Evolutionary conservation across 441 rosid species (phyloP).

Genomic region (Adansonia grandidieri): DNA sequence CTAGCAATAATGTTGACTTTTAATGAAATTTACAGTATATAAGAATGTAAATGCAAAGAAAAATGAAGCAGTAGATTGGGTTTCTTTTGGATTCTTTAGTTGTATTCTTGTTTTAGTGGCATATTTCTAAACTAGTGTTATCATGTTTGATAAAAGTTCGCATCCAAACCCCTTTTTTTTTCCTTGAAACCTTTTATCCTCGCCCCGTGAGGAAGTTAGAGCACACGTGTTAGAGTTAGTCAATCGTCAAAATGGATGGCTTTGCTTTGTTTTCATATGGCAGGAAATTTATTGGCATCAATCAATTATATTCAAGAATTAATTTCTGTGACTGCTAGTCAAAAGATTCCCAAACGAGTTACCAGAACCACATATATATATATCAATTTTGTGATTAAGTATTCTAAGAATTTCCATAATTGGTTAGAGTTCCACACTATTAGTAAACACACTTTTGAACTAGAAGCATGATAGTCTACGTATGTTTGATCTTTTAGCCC

Average conservation of each 20-base stretch:
- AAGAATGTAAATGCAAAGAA: slow-evolving; percentile 13
- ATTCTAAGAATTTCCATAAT: background rate
- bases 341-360: slow-evolving; percentile 10
- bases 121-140: background rate
- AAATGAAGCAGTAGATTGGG: background rate
- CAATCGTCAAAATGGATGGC: slow-evolving; percentile 5
- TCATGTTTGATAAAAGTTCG: slow-evolving; percentile 19
- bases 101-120: background rate
- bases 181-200: background rate
- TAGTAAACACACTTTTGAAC: background rate
- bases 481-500: background rate
- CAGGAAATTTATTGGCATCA: background rate
- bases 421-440: background rate
- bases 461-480: slow-evolving; percentile 1
- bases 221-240: background rate
- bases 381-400: no score
- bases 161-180: background rate
- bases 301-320: background rate
- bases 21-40: background rate
- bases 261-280: background rate
- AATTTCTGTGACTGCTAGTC: background rate
- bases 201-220: background rate
- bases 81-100: background rate
- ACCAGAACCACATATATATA: background rate
- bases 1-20: background rate